Evolutionary conservation across 176 grass and related monocot genomes (phyloP).

Genomic region (Musa acuminata): DNA sequence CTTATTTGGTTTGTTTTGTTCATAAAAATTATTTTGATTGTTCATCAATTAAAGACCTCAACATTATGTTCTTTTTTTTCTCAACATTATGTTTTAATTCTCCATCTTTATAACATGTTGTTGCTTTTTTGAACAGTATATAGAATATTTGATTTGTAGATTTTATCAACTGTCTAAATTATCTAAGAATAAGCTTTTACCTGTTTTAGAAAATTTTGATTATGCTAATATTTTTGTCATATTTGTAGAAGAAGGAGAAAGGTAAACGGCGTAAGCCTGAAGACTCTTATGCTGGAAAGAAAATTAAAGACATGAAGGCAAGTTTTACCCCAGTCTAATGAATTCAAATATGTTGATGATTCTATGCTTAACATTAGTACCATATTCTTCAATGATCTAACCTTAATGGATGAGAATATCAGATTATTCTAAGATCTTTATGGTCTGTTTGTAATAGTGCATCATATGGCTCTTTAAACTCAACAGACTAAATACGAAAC

Average conservation of each 20-base stretch:
- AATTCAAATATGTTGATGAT: not conserved
- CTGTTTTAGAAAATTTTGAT: constrained; percentile 32
- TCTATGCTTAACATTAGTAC: not conserved
- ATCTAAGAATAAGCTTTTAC: constrained; percentile 13
- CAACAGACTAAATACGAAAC: not conserved
- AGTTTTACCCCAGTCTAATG: not conserved
- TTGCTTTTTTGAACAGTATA: not conserved
- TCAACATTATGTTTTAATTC: no score
- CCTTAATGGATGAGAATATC: not conserved
- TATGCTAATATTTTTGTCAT: constrained; percentile 19
- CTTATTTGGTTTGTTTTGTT: no score
- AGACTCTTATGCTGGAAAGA: constrained; percentile 69
- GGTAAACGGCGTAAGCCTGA: constrained; percentile 63
- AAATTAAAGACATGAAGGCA: constrained; percentile 76
- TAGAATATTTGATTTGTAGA: not conserved
- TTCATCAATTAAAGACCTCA: not conserved
- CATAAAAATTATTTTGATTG: not conserved
- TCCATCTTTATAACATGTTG: not conserved
- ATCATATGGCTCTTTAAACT: not conserved
- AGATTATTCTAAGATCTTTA: no score
- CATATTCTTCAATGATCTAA: not conserved
- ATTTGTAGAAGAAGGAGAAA: constrained; percentile 54
- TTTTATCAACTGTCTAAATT: not conserved
- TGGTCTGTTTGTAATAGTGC: not conserved
- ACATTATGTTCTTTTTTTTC: no score